These are phyloP conservation scores for Ascochyta lentis DNA, from an alignment of 2,329 filamentous ascomycete species.

Conservation along the genomic window DNA sequence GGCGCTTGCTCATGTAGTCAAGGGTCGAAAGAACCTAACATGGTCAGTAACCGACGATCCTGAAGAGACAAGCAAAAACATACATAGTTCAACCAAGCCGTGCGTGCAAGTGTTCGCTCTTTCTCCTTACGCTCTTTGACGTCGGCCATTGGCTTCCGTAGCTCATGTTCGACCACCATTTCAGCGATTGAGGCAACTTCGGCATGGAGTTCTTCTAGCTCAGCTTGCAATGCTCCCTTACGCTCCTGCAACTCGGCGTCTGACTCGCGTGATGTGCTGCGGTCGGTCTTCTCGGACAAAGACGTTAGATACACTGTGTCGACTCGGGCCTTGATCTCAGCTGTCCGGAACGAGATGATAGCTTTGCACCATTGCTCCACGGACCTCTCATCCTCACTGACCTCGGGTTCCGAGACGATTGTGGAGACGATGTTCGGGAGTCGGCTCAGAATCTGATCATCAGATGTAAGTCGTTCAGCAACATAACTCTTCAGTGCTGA, in stretches of 20 bases:
- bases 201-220: slow-evolving; percentile 72
- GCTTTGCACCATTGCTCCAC: slow-evolving; percentile 63
- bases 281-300: slow-evolving; percentile 16
- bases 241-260: slow-evolving; percentile 58
- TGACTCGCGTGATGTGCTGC: slow-evolving; percentile 16
- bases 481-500: slow-evolving; percentile 58
- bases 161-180: slow-evolving; percentile 73
- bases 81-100: slow-evolving; percentile 54
- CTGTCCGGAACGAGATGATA: slow-evolving; percentile 49
- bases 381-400: slow-evolving; percentile 60
- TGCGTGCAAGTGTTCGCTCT: slow-evolving; percentile 44
- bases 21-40: slow-evolving; percentile 48
- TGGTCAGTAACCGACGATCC: slow-evolving; percentile 12
- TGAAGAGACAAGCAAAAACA: slow-evolving; percentile 3
- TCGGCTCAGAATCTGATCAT: slow-evolving; percentile 70
- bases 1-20: slow-evolving; percentile 50
- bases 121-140: slow-evolving; percentile 45
- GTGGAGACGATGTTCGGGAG: slow-evolving; percentile 71
- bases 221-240: slow-evolving; percentile 63
- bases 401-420: slow-evolving; percentile 57
- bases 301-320: slow-evolving; percentile 62
- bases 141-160: slow-evolving; percentile 65
- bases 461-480: slow-evolving; percentile 61
- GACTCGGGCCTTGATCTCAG: slow-evolving; percentile 52
- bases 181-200: slow-evolving; percentile 74